Percentiles rank a stretch among this genome's conserved stretches.
These are phyloP conservation scores for Spatholobus suberectus DNA, from an alignment of 306 rosid species.

Conservation along the genomic window DNA sequence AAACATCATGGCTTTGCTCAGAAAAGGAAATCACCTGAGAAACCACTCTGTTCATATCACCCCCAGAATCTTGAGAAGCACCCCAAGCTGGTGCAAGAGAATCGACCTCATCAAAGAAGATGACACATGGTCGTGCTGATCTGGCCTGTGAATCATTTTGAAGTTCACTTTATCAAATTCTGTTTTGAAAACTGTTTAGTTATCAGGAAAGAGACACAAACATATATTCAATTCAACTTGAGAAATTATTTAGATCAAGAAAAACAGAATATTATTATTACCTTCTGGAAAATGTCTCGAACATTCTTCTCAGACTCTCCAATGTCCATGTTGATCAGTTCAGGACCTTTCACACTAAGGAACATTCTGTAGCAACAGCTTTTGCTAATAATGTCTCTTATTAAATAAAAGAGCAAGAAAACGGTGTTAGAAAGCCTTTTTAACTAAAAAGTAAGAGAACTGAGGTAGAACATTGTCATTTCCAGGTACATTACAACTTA, in stretches of 20 bases:
- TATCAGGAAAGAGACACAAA: neutral
- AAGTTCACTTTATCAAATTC: conserved; percentile 29
- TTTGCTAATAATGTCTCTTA: conserved; percentile 89
- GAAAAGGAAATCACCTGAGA: conserved; percentile 74
- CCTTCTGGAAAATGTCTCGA: conserved; percentile 93
- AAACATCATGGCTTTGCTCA: conserved; percentile 2
- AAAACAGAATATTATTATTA: conserved; percentile 39
- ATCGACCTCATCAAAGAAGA: conserved; percentile 94
- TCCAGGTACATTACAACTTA: conserved; percentile 45
- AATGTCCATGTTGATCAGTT: conserved; percentile 94
- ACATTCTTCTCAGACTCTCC: conserved; percentile 98
- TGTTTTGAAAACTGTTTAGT: neutral
- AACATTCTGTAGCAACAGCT: conserved; percentile 98
- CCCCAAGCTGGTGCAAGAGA: conserved; percentile 99
- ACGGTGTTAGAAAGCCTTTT: neutral
- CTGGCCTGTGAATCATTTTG: conserved; percentile 66
- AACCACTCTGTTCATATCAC: conserved; percentile 98
- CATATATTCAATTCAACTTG: neutral
- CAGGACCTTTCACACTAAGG: conserved; percentile 97
- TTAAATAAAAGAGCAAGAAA: conserved; percentile 24
- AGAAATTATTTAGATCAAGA: conserved; percentile 36
- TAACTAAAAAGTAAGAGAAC: conserved; percentile 11
- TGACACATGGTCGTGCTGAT: conserved; percentile 96
- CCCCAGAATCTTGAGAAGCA: conserved; percentile 96
- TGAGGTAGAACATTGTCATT: conserved; percentile 30